A percentile compares a stretch with the other conserved stretches of the same genome.
Evolutionary conservation across 2,329 filamentous ascomycete species (phyloP).

Genomic region (Trichoderma arundinaceum): DNA sequence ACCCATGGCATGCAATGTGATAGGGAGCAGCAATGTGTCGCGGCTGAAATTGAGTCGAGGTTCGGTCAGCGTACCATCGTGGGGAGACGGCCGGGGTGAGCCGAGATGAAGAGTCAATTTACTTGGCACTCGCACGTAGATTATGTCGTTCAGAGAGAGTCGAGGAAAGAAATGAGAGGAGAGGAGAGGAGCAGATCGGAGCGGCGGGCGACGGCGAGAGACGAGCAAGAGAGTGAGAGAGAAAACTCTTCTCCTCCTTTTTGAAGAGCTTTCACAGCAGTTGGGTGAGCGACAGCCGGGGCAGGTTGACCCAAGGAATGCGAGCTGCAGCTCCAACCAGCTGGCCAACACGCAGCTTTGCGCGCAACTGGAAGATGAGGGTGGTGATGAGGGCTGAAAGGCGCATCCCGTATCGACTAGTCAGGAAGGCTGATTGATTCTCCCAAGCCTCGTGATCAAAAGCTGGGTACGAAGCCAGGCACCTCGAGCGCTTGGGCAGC

Average conservation of each 20-base stretch:
- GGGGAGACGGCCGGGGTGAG: slow-evolving; percentile 29
- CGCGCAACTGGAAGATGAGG: background rate
- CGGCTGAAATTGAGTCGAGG: slow-evolving; percentile 27
- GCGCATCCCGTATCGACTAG: slow-evolving; percentile 10
- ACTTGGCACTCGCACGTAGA: slow-evolving; percentile 12
- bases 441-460: slow-evolving; percentile 20
- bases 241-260: background rate
- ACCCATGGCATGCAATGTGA: slow-evolving; percentile 20
- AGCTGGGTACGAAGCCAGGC: slow-evolving; percentile 13
- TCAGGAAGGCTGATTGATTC: background rate
- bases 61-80: slow-evolving; percentile 29
- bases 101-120: slow-evolving; percentile 30
- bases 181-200: background rate
- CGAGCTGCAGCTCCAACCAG: slow-evolving; percentile 25
- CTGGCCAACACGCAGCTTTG: slow-evolving; percentile 8
- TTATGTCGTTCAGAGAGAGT: background rate
- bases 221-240: background rate
- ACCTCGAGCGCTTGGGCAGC: background rate
- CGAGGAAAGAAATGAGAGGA: slow-evolving; percentile 1
- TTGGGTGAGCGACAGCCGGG: slow-evolving; percentile 22
- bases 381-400: slow-evolving; percentile 17
- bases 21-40: slow-evolving; percentile 12
- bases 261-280: background rate
- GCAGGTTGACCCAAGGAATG: slow-evolving; percentile 15
- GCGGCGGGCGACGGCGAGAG: background rate